Evolutionary conservation across 1,139 yeast species (phyloP).

Genomic region (Schizosaccharomyces versatilis): DNA sequence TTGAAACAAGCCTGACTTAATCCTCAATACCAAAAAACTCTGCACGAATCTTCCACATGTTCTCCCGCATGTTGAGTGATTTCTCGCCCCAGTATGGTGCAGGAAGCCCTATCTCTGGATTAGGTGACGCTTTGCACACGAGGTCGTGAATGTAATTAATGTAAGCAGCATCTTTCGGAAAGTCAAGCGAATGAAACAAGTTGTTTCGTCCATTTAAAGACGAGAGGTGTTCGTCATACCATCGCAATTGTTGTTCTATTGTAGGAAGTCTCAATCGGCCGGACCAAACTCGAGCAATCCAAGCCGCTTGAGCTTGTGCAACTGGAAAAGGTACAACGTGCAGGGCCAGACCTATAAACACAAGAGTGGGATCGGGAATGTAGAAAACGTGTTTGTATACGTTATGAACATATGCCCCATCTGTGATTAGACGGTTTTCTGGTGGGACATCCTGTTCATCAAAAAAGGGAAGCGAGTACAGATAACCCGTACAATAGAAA

Average conservation of each 20-base stretch:
- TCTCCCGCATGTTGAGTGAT: background rate
- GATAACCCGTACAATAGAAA: constrained; percentile 39
- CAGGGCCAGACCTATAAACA: constrained; percentile 30
- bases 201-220: constrained; percentile 10
- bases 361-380: constrained; percentile 34
- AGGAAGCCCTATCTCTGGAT: background rate
- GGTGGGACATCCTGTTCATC: constrained; percentile 17
- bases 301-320: constrained; percentile 25
- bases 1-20: too few species aligned
- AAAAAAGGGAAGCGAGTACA: background rate
- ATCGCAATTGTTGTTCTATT: constrained; percentile 22
- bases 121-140: background rate
- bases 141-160: constrained; percentile 21
- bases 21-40: background rate
- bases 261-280: constrained; percentile 28
- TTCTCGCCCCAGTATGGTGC: background rate
- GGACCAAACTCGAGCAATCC: constrained; percentile 32
- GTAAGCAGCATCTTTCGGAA: constrained; percentile 31
- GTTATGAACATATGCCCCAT: constrained; percentile 28
- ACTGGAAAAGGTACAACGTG: constrained; percentile 37
- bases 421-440: constrained; percentile 20
- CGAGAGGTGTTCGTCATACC: constrained; percentile 19
- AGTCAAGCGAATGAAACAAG: constrained; percentile 26
- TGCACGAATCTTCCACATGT: constrained; percentile 1
- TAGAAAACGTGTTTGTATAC: constrained; percentile 33